Evolutionary conservation across 2,329 filamentous ascomycete genomes (phyloP).

Genomic region (Neonectria neomacrospora): DNA sequence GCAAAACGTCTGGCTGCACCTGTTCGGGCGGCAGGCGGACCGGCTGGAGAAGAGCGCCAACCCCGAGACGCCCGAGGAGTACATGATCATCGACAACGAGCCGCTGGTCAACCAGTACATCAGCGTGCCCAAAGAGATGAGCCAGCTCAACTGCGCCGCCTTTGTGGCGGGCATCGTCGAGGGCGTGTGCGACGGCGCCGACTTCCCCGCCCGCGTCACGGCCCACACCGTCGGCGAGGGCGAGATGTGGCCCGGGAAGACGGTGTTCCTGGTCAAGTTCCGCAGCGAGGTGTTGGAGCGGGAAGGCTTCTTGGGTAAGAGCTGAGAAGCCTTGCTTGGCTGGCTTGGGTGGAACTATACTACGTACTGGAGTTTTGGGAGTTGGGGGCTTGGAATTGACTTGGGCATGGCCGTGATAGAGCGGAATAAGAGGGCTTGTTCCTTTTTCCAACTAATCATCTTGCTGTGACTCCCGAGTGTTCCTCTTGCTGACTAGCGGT

Average conservation of each 20-base stretch:
- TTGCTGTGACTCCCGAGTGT: background rate
- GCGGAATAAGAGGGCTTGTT: constrained; percentile 6
- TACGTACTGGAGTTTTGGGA: constrained; percentile 38
- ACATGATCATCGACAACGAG: constrained; percentile 99
- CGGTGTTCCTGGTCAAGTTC: constrained; percentile 95
- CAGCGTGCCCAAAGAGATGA: constrained; percentile 94
- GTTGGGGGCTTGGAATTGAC: constrained; percentile 25
- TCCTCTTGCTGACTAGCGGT: background rate
- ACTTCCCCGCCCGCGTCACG: constrained; percentile 88
- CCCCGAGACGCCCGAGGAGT: constrained; percentile 87
- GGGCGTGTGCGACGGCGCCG: constrained; percentile 92
- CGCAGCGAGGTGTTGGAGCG: constrained; percentile 90
- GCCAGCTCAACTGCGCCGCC: constrained; percentile 93
- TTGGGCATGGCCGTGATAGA: constrained; percentile 16
- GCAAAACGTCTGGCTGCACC: constrained; percentile 88
- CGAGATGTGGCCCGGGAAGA: constrained; percentile 96
- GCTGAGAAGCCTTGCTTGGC: constrained; percentile 38
- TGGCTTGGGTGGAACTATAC: background rate
- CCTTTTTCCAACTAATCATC: background rate
- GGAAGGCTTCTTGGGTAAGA: constrained; percentile 81
- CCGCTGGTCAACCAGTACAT: constrained; percentile 95
- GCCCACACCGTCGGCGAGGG: constrained; percentile 81
- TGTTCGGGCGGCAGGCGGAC: constrained; percentile 91
- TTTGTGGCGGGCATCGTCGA: constrained; percentile 96
- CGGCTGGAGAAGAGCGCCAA: constrained; percentile 89